phyloP scores from a whole-genome alignment of 2,329 filamentous ascomycete genomes.

The Aspergillus sp. region DNA sequence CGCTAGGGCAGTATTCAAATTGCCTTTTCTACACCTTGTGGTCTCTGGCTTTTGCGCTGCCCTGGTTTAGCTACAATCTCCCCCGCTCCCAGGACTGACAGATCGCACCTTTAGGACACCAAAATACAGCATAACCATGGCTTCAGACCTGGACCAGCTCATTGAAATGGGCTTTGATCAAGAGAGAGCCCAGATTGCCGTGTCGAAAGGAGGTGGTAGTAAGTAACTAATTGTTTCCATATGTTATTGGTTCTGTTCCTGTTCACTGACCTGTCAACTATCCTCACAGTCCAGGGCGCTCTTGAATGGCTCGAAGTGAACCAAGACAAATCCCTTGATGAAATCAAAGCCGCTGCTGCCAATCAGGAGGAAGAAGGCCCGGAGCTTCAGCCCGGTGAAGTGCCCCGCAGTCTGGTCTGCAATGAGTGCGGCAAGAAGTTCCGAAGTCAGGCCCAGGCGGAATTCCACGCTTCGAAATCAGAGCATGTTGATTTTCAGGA shows the following conservation, averaged over 20 bases:
- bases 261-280: conserved; percentile 3
- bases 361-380: conserved; percentile 52
- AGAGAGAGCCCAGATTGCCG: conserved; percentile 70
- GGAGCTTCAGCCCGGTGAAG: conserved; percentile 60
- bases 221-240: conserved; percentile 32
- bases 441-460: conserved; percentile 68
- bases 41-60: no score
- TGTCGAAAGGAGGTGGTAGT: conserved; percentile 76
- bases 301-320: conserved; percentile 93
- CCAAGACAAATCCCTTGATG: conserved; percentile 76
- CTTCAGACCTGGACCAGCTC: conserved; percentile 52
- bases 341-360: conserved; percentile 56
- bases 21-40: no score
- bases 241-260: conserved; percentile 2
- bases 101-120: neutral
- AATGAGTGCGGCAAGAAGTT: conserved; percentile 94
- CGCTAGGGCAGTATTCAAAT: neutral
- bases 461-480: conserved; percentile 86
- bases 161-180: conserved; percentile 71
- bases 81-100: neutral
- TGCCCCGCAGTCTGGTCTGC: conserved; percentile 76
- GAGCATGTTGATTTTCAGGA: conserved; percentile 87
- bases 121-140: conserved; percentile 23
- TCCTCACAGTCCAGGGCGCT: conserved; percentile 64
- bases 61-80: neutral